Base-by-base conservation (phyloP, 352 stramenopile genomes). In the Elongisporangium undulatum region DNA sequence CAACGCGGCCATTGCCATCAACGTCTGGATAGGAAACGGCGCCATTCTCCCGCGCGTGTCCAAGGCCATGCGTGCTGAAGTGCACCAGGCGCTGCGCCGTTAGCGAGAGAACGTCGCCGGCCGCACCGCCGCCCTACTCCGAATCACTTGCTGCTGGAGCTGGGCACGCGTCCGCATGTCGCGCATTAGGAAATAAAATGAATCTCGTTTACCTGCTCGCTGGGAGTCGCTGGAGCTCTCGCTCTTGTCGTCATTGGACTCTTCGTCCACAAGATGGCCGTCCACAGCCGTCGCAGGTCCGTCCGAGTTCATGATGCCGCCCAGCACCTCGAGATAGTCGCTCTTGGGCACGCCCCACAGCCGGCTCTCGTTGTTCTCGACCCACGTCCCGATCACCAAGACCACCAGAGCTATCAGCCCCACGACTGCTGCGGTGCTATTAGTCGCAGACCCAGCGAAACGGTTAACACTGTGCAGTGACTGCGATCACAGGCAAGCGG, bases 301-400 rank as follows among this genome's bases (percentile, higher is more conserved):
- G 21, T 85, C 67, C 0, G 78, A 81, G 29, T 62, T 61, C n/a
- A 92, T 58, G 55, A 93, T 93, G 45, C 81, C 86, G 23, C 61
- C 61, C 3, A 92, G 70, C 9, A 92, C 79, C 9, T 87, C 59
- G 21, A 88, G 63, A 50, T 81, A 92, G 49, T 92, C 82, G 41
- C 60, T 61, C 51, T 80, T 90, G 2, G 78, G 76, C 10, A 92
- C 72, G 4, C 77, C 79, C 16, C 89, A 58, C 20, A 90, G 49
- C 5, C 70, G 71, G 62, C 82, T 92, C 16, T 92, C 70, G 56
- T 92, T 92, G 68, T 90, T 89, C 55, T 92, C 82, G 56, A 92
- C 74, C 78, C 79, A 89, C 26, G 63, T 71, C 8, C 82, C 77
- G 3, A 90, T 49, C 13, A 90, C 75, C 13, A 82, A 29, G 66